Base-by-base conservation (phyloP, 345 rosid species). In the Ceriops zippeliana region DNA sequence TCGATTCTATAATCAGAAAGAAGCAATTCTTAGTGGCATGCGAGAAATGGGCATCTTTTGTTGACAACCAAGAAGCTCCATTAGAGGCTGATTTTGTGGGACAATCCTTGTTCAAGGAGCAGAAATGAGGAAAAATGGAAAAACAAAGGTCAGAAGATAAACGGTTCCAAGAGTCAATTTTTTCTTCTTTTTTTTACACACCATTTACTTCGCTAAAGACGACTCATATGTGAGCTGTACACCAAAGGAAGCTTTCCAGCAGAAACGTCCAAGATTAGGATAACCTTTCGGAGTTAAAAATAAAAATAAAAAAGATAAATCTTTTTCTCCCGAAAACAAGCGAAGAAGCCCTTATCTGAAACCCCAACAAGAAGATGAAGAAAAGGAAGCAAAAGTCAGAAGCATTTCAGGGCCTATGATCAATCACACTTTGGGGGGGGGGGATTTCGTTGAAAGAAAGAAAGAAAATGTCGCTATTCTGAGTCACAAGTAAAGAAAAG, bases 401-500 rank as follows among this genome's bases (percentile, higher is more conserved):
- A 32, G 65, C 71, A 56, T 63, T 69, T 69, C 66, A 30, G 46
- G 61, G 68, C 30, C 71, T 42, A 46, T 32, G 49, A 37, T 31
- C 53, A 62, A 54, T 31, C 70, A 65, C 63, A 64, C 32, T 28
- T 0, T 10, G 1, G 37, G 49, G 65, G 61, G 59, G 49, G 65
- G 61, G 63, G 59, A 61, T 22, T 42, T 7, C 31, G 49, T 28
- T 26, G 31, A 53, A 63, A 56, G 53, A 63, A 46, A 69, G 28
- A 24, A 46, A 69, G 28, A 24, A 65, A 59, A 28, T 60, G 77
- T 22, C 35, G 68, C 59, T 17, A 67, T 52, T 52, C 61, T 20
- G 11, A 69, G 82, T 70, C 61, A 63, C 76, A 62, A 59, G 73
- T 78, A 73, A 74, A 57, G 73, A 79, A 73, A 74, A 57, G 67